phyloP scores from a whole-genome alignment of 257 asterid species.

The Asclepias syriaca region DNA sequence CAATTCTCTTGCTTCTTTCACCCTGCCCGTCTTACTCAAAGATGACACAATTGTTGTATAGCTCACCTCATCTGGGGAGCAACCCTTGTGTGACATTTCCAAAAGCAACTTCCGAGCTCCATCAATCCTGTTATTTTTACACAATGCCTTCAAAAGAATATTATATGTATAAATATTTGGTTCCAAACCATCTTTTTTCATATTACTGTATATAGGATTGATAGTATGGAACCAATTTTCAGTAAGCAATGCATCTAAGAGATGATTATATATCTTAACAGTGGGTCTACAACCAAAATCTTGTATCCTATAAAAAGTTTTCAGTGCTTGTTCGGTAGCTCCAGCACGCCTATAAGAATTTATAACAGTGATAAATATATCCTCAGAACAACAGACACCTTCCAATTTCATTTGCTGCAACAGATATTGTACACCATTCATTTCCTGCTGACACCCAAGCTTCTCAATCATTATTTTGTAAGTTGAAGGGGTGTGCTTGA shows the following conservation, averaged over 20 bases:
- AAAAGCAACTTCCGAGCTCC: constrained; percentile 74
- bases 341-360: constrained; percentile 49
- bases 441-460: constrained; percentile 48
- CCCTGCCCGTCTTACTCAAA: constrained; percentile 58
- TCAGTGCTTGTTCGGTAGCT: constrained; percentile 61
- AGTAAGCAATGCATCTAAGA: constrained; percentile 74
- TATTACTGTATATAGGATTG: constrained; percentile 63
- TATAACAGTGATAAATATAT: constrained; percentile 52
- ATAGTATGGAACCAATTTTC: constrained; percentile 72
- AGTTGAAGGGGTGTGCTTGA: constrained; percentile 69
- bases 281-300: constrained; percentile 78
- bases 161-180: constrained; percentile 86
- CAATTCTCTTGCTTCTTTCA: constrained; percentile 60
- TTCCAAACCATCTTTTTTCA: constrained; percentile 82
- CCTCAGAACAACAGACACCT: constrained; percentile 56
- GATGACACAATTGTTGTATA: constrained; percentile 69
- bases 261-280: constrained; percentile 72
- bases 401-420: constrained; percentile 86
- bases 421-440: constrained; percentile 78
- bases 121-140: constrained; percentile 61
- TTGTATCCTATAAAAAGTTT: constrained; percentile 64
- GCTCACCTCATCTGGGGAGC: constrained; percentile 80
- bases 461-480: constrained; percentile 66
- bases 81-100: constrained; percentile 80
- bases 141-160: constrained; percentile 77